phyloP scores from a whole-genome alignment of 2,329 filamentous ascomycete genomes.

The Botryotinia calthae region DNA sequence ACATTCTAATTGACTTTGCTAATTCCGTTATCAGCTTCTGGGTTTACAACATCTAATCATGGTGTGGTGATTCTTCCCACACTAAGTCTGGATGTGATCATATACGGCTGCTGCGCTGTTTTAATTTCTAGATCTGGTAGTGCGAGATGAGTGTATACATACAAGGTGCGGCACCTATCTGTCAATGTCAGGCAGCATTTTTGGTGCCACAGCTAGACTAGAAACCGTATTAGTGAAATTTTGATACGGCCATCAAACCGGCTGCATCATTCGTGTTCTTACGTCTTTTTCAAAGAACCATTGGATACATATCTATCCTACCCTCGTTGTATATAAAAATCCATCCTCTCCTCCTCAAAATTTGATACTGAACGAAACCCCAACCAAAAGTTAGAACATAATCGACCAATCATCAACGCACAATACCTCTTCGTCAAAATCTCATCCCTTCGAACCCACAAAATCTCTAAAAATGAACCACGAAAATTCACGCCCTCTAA shows the following conservation, averaged over 20 bases:
- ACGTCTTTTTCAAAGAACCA: no score
- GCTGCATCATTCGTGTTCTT: not conserved
- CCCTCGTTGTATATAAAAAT: no score
- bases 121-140: not conserved
- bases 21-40: constrained; percentile 84
- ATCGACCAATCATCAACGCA: no score
- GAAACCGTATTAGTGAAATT: no score
- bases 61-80: constrained; percentile 86
- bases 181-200: not conserved
- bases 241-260: not conserved
- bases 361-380: not conserved
- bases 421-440: not conserved
- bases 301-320: not conserved
- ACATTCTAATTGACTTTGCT: constrained; percentile 72
- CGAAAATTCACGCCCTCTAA: not conserved
- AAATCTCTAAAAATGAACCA: not conserved
- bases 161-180: not conserved
- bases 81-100: constrained; percentile 67
- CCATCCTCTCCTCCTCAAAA: not conserved
- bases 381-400: not conserved
- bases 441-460: not conserved
- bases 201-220: no score
- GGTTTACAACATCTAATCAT: constrained; percentile 99
- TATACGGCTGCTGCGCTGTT: not conserved
- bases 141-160: not conserved